These are phyloP conservation scores for Aegilops tauschii DNA, from an alignment of 176 grass and related monocot species.

Conservation along the genomic window DNA sequence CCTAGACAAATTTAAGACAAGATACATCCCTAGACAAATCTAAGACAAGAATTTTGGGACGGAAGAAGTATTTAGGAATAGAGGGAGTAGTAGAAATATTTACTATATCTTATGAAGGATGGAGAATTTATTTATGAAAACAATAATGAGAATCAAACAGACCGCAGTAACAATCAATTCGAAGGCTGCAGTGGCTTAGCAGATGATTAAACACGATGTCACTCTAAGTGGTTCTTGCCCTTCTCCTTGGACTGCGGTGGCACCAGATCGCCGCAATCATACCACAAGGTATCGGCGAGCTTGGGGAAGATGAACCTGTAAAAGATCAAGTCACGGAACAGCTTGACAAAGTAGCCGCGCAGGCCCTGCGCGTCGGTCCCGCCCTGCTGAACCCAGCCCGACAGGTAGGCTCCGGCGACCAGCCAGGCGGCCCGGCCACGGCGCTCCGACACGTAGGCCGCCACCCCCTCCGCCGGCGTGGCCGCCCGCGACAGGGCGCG, in stretches of 20 bases:
- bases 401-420: conserved; percentile 28
- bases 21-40: too few relatives aligned
- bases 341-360: conserved; percentile 1
- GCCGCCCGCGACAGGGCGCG: background rate
- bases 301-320: conserved; percentile 45
- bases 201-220: too few relatives aligned
- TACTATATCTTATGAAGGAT: too few relatives aligned
- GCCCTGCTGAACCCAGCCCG: conserved; percentile 46
- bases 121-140: too few relatives aligned
- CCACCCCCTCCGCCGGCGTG: background rate
- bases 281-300: conserved; percentile 38
- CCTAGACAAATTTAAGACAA: too few relatives aligned
- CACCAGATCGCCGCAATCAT: conserved; percentile 39
- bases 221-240: background rate
- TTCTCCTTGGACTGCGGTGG: background rate
- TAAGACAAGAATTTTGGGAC: too few relatives aligned
- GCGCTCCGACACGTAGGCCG: conserved; percentile 24
- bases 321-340: conserved; percentile 49
- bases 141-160: too few relatives aligned
- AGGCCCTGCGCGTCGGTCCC: conserved; percentile 10
- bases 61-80: too few relatives aligned
- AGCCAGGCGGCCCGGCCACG: conserved; percentile 38
- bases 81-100: too few relatives aligned
- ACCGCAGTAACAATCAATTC: too few relatives aligned
- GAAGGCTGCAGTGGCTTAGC: too few relatives aligned